Evolutionary conservation across 805 yeast genomes (phyloP), one percentile per base, ranked within the genome.

Genomic region (Monosporozyma siamensis): DNA sequence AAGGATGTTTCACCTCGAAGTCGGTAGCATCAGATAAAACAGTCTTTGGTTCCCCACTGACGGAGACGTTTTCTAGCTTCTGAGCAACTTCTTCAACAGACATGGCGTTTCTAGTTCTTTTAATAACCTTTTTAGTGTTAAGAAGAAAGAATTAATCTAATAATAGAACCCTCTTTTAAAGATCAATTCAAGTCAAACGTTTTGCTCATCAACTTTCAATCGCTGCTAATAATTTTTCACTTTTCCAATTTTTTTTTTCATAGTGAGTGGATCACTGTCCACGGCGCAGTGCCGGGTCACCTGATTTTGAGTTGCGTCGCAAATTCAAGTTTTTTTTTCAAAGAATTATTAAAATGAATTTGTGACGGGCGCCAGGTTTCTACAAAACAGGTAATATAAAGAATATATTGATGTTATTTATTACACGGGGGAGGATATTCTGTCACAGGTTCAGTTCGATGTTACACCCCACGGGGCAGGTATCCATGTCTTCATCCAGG

Each of bases 381-480:
- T n/a, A n/a, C n/a, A n/a, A n/a, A n/a, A n/a, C n/a, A n/a, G n/a
- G n/a, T n/a, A n/a, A n/a, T n/a, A n/a, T n/a, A n/a, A n/a, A n/a
- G n/a, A n/a, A n/a, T n/a, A n/a, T n/a, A n/a, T n/a, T n/a, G n/a
- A n/a, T n/a, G n/a, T n/a, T n/a, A n/a, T n/a, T n/a, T n/a, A n/a
- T n/a, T n/a, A n/a, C n/a, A n/a, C n/a, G n/a, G n/a, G n/a, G n/a
- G n/a, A n/a, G n/a, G n/a, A n/a, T n/a, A n/a, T n/a, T n/a, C n/a
- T n/a, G 23, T 21, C 32, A 42, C 14, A 40, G 21, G 23, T 41
- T 46, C 17, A 43, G 26, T 8, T 31, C 27, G 10, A 38, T 44
- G n/a, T 21, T n/a, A 38, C 66, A 82, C 0, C 94, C 92, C 3
- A 78, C 79, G 1, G 97, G 97, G 57, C 97, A 89, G 43, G 77